These are phyloP conservation scores for Xylaria hypoxylon DNA, from an alignment of 2,329 filamentous ascomycete genomes.

Conservation along the genomic window DNA sequence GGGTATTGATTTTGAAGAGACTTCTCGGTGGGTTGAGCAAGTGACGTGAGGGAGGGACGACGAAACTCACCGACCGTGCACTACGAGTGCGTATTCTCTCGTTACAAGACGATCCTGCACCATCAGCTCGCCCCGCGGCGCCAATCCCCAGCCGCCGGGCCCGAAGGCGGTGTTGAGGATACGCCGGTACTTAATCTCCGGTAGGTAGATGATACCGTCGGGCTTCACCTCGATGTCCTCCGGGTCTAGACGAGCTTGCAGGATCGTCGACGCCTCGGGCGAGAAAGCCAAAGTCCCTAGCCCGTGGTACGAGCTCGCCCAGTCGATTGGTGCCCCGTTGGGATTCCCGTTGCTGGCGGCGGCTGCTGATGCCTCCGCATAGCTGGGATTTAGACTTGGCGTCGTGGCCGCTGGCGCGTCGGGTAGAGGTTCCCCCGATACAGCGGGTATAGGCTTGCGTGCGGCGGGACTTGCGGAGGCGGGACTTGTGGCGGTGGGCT, in stretches of 20 bases:
- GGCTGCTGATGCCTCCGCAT: not conserved
- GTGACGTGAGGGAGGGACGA: not conserved
- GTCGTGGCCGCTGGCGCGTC: conserved; percentile 41
- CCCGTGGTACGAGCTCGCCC: conserved; percentile 86
- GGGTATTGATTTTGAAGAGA: too few species aligned
- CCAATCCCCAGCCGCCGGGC: conserved; percentile 94
- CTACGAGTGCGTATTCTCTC: conserved; percentile 92
- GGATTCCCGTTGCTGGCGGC: not conserved
- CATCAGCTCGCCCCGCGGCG: conserved; percentile 85
- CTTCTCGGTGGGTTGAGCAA: not conserved
- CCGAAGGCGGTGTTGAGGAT: conserved; percentile 93
- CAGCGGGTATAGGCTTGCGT: conserved; percentile 46
- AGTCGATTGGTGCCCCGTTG: conserved; percentile 67
- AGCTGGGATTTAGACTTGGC: not conserved
- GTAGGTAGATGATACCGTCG: conserved; percentile 94
- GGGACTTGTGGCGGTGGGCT: conserved; percentile 9
- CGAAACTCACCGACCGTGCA: conserved; percentile 79
- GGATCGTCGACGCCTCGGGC: conserved; percentile 73
- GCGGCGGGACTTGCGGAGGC: conserved; percentile 20
- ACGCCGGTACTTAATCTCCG: conserved; percentile 96
- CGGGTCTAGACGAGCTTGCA: conserved; percentile 74
- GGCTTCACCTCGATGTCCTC: conserved; percentile 96
- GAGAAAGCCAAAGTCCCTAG: conserved; percentile 78
- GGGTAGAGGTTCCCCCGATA: conserved; percentile 48
- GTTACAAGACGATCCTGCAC: conserved; percentile 85